These are phyloP conservation scores for Amphicarpaea edgeworthii DNA, from an alignment of 306 rosid species.

Conservation along the genomic window DNA sequence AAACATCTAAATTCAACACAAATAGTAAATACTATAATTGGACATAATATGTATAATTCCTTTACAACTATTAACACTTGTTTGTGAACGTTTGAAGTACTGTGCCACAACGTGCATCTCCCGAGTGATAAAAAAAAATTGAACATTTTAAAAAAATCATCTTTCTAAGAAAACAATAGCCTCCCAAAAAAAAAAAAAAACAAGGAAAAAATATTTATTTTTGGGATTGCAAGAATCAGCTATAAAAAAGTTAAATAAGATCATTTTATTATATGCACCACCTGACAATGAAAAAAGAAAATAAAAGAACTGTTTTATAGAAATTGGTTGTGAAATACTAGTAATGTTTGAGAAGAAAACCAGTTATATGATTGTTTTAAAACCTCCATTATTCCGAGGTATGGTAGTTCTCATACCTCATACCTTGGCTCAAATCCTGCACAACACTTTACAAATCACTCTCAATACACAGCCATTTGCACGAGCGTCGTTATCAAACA, in stretches of 20 bases:
- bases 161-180: not conserved
- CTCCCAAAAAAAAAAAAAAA: no score
- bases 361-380: not conserved
- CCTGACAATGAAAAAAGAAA: not conserved
- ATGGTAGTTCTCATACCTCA: not conserved
- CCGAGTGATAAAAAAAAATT: not conserved
- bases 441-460: conserved; percentile 38
- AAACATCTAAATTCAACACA: no score
- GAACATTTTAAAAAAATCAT: no score
- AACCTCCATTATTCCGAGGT: conserved; percentile 16
- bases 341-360: no score
- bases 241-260: not conserved
- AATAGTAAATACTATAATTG: no score
- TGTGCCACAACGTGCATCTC: not conserved
- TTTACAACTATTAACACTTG: no score
- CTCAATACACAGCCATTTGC: conserved; percentile 52
- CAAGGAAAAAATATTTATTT: no score
- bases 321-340: not conserved
- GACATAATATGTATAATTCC: no score
- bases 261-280: no score
- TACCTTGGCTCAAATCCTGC: conserved; percentile 33
- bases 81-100: not conserved
- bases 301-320: not conserved
- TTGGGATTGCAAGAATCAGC: not conserved
- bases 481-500: conserved; percentile 55